A percentile compares a stretch with the other conserved stretches of the same genome.
phyloP scores from a whole-genome alignment of 2,329 filamentous ascomycete species.

The Calonectria leucothoes region DNA sequence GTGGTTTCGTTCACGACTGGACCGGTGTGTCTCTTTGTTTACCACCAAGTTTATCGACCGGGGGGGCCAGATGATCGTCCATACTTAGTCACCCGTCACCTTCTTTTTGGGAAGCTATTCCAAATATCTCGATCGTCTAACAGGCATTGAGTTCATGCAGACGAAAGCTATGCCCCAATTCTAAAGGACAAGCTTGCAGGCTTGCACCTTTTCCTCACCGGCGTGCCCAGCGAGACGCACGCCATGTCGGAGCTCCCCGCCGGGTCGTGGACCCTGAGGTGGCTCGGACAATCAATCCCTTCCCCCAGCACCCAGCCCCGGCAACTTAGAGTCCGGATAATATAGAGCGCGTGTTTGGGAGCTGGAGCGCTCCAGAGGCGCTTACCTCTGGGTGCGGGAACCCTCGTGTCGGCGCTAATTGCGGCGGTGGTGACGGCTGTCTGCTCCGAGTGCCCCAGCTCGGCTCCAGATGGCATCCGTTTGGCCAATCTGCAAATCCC shows the following conservation, averaged over 20 bases:
- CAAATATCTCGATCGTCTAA: background rate
- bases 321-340: constrained; percentile 5
- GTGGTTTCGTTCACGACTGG: background rate
- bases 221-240: background rate
- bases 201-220: background rate
- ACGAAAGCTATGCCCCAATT: background rate
- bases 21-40: background rate
- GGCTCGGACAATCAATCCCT: background rate
- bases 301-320: background rate
- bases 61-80: constrained; percentile 4
- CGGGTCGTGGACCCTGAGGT: background rate
- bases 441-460: background rate
- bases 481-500: background rate
- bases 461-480: background rate
- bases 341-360: constrained; percentile 2
- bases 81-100: background rate
- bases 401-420: constrained; percentile 10
- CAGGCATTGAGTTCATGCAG: background rate
- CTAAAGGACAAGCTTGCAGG: background rate
- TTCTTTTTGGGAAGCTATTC: background rate
- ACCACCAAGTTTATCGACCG: constrained; percentile 2
- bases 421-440: constrained; percentile 7
- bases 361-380: constrained; percentile 3
- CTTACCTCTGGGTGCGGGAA: background rate
- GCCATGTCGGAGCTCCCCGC: constrained; percentile 4